These are phyloP conservation scores for Fragaria vesca DNA, from an alignment of 306 rosid genomes.

Conservation along the genomic window DNA sequence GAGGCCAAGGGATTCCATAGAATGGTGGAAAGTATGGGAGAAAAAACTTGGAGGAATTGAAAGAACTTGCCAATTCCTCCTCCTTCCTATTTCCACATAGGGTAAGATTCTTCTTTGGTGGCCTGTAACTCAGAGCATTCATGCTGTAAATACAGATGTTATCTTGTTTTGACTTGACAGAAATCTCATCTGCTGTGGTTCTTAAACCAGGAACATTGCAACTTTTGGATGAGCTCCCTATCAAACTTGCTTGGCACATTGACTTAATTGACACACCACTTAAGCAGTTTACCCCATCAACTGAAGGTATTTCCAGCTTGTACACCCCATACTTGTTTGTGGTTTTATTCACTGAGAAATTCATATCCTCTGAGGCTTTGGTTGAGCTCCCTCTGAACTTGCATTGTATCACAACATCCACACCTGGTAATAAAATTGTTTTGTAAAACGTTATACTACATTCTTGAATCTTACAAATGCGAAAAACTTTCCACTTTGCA, in stretches of 20 bases:
- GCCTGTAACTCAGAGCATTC: constrained; percentile 57
- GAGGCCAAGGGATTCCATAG: constrained; percentile 41
- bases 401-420: constrained; percentile 63
- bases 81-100: constrained; percentile 36
- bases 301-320: constrained; percentile 55
- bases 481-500: background rate
- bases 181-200: constrained; percentile 42
- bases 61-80: constrained; percentile 27
- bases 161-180: constrained; percentile 56
- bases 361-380: constrained; percentile 43
- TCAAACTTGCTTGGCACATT: constrained; percentile 54
- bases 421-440: constrained; percentile 37
- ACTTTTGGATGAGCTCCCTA: constrained; percentile 36
- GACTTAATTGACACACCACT: constrained; percentile 49
- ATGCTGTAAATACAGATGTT: constrained; percentile 62
- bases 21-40: constrained; percentile 47
- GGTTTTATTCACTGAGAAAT: constrained; percentile 53
- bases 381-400: constrained; percentile 59
- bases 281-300: constrained; percentile 56
- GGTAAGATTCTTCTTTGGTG: constrained; percentile 43
- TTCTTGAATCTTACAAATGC: background rate
- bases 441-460: background rate
- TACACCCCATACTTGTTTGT: constrained; percentile 56
- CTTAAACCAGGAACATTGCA: constrained; percentile 52
- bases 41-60: constrained; percentile 47